Conservation (phyloP, 768 basidiomycete species). For the Trametes sanguinea region DNA sequence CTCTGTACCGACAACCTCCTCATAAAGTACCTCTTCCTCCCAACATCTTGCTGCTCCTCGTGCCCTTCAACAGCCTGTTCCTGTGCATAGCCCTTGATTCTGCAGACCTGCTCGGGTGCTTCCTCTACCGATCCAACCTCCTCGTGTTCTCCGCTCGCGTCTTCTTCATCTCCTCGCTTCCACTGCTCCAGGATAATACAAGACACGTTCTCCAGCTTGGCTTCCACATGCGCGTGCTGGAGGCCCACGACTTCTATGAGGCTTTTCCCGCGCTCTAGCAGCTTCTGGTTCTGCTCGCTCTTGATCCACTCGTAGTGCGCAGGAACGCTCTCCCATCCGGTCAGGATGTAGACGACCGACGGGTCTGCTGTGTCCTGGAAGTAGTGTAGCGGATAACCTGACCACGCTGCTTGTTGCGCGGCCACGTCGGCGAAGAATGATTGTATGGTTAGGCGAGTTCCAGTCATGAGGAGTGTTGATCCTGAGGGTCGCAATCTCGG, state of each 20-base stretch:
- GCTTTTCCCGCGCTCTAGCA: conserved; percentile 35
- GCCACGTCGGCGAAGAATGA: conserved; percentile 36
- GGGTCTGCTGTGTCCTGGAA: conserved; percentile 35
- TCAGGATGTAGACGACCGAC: conserved; percentile 39
- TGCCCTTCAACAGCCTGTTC: background rate
- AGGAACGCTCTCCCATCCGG: conserved; percentile 46
- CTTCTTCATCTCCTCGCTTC: background rate
- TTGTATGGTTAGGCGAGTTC: conserved; percentile 32
- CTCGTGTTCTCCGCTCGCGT: background rate
- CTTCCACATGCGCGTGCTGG: conserved; percentile 41
- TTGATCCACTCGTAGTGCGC: conserved; percentile 46
- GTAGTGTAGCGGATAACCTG: conserved; percentile 44
- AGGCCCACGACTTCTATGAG: conserved; percentile 39
- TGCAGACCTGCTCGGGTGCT: background rate
- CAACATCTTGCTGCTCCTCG: background rate
- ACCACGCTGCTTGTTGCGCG: conserved; percentile 42
- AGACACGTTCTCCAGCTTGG: background rate
- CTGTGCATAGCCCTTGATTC: conserved; percentile 2
- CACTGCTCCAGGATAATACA: background rate
- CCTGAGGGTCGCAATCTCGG: conserved; percentile 44
- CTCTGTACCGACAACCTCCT: background rate
- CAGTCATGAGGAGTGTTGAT: conserved; percentile 36
- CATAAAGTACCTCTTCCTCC: background rate
- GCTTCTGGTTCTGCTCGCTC: conserved; percentile 41
- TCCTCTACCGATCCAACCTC: conserved; percentile 5